Evolutionary conservation across 2,329 filamentous ascomycete species (phyloP), one percentile per base, ranked within the genome.

Genomic region (Aschersonia sp.): DNA sequence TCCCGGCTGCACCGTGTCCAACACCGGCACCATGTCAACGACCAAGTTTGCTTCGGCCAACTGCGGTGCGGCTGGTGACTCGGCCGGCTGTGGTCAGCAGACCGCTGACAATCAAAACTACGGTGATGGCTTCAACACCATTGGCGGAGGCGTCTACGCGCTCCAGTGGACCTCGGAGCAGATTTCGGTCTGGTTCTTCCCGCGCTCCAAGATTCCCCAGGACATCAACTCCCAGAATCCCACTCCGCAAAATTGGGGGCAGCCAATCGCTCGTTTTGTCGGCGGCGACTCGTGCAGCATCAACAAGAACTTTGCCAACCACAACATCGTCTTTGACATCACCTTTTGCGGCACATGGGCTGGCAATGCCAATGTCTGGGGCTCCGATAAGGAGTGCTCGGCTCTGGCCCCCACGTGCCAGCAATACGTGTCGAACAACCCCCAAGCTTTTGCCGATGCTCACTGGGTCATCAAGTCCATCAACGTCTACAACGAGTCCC

Each of bases 281-380:
- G 76, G 79, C 9, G 74, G 71, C 41, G 77, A 75, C 1, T 72
- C 69, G 48, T 95, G 90, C 65, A 68, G 89, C 55, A 83, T 94
- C 53, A 69, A 80, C 50, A 53, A 65, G 1, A 74, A 82, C 62
- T 94, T 95, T 68, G 68, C 68, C 50, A 65, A 83, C 50, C 76
- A 94, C 67, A 76, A 82, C 55, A 79, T 95, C 52, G 76, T 90
- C 52, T 81, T 92, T 63, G 79, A 90, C 65, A 92, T 81, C 1
- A 84, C 84, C 5, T 87, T 94, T 62, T 95, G 89, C 63, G 89
- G 89, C 22, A 77, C 83, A 58, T 95, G 88, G 88, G 88, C 88
- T 6, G 86, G 86, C 30, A 61, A 68, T 41, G 47, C 55, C 11
- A 49, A 53, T 4, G 77, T 81, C 35, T 94, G 84, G 82, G 57